Conservation (phyloP, 192 early-diverging fungal genomes). For the Coemansia sp. region DNA sequence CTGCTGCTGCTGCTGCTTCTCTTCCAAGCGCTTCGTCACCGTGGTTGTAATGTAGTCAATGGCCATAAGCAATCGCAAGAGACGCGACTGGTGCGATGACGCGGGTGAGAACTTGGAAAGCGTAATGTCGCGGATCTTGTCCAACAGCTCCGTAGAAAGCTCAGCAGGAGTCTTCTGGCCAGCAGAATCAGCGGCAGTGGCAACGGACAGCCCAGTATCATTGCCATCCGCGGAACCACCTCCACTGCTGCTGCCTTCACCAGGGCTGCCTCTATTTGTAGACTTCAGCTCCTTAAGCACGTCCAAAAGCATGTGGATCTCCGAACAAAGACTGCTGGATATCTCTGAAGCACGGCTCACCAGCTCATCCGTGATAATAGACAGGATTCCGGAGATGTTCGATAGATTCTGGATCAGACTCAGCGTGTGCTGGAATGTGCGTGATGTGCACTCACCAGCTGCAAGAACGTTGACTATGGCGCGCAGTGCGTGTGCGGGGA, state of each 20-base stretch:
- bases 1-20: conserved; percentile 33
- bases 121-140: conserved; percentile 72
- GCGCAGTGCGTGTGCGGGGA: conserved; percentile 81
- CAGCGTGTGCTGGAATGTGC: conserved; percentile 92
- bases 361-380: conserved; percentile 81
- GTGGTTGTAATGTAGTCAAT: conserved; percentile 74
- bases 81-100: conserved; percentile 86
- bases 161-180: conserved; percentile 5
- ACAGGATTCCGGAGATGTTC: conserved; percentile 63
- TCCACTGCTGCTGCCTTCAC: too few species aligned
- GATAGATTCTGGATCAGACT: conserved; percentile 88
- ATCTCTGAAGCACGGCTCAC: conserved; percentile 67
- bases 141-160: conserved; percentile 37
- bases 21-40: conserved; percentile 43
- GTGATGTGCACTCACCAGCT: conserved; percentile 84
- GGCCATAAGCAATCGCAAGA: conserved; percentile 91
- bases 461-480: conserved; percentile 89
- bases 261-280: neutral
- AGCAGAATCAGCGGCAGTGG: neutral
- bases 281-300: conserved; percentile 53
- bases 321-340: conserved; percentile 64
- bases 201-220: conserved; percentile 45
- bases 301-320: conserved; percentile 66
- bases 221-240: neutral
- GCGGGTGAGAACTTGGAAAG: conserved; percentile 80